A percentile compares a stretch with the other conserved stretches of the same genome.
Conservation (phyloP, 2,329 filamentous ascomycete species). For the Cadophora gregata region DNA sequence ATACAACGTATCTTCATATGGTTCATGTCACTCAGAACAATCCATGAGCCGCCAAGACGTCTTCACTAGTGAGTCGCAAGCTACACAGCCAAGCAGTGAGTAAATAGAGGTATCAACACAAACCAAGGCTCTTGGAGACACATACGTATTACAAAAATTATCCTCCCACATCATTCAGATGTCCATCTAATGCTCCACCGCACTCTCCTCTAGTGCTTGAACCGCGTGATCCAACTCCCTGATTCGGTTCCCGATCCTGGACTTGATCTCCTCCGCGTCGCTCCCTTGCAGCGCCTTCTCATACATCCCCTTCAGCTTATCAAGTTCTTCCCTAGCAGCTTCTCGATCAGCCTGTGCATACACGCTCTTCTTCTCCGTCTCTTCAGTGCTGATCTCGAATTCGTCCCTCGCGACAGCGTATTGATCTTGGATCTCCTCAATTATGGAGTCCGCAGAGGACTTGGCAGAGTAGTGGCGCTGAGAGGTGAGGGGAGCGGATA, state of each 20-base stretch:
- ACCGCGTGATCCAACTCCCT: slow-evolving; percentile 54
- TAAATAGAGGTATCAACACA: background rate
- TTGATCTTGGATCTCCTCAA: slow-evolving; percentile 28
- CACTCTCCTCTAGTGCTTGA: slow-evolving; percentile 49
- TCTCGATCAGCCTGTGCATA: slow-evolving; percentile 53
- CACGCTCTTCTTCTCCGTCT: slow-evolving; percentile 51
- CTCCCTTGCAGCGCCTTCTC: slow-evolving; percentile 43
- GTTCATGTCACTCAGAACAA: background rate
- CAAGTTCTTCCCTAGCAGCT: slow-evolving; percentile 52
- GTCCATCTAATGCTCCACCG: slow-evolving; percentile 43
- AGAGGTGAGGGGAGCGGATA: background rate
- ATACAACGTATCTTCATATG: background rate
- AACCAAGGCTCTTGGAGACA: background rate
- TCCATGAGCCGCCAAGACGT: background rate
- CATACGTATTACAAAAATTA: too few relatives aligned
- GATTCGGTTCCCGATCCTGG: slow-evolving; percentile 51
- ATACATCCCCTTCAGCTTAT: slow-evolving; percentile 45
- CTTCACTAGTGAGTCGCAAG: background rate
- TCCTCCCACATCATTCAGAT: background rate
- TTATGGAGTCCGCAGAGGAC: background rate
- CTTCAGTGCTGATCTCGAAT: slow-evolving; percentile 55
- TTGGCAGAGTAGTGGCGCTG: slow-evolving; percentile 8
- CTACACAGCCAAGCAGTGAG: background rate
- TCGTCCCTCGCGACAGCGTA: slow-evolving; percentile 54
- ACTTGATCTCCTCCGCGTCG: slow-evolving; percentile 50